Evolutionary conservation across 352 stramenopile genomes (phyloP), one percentile per base, ranked within the genome.

Genomic region (Globisporangium radiosum): DNA sequence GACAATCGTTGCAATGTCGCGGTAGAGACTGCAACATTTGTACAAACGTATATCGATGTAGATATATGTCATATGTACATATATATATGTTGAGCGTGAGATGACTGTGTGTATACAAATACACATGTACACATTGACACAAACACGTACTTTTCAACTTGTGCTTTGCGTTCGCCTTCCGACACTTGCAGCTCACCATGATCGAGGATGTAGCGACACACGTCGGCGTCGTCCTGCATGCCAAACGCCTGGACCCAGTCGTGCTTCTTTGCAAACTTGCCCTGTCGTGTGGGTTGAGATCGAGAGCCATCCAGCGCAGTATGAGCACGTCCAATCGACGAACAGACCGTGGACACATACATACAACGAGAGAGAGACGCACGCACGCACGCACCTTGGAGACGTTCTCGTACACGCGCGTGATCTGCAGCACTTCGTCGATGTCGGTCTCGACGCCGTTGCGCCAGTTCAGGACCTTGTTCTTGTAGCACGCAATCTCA

Each of bases 401-500:
- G 14, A 99, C 97, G 72, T 99, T 99, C 60, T 96, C 89, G 74
- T 99, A 99, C 47, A 99, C 90, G 49, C 88, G 91, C 47, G 87
- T 87, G 63, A 97, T 98, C 81, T 99, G 97, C 37, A 99, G 81
- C 43, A 99, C 97, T 79, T 99, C 97, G 57, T 95, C 92, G 47
- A 99, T 85, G 79, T 99, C 97, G 51, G 87, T 97, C 76, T 99
- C 97, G 42, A 99, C 87, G 55, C 97, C 94, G 72, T 98, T 97
- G 56, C 97, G 88, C 85, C 96, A 99, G 78, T 99, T 98, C 37
- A 99, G 78, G 38, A 98, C 94, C 74, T 99, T 99, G 86, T 99
- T 99, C 62, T 95, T 94, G 79, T 99, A 99, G 72, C 95, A 99
- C 11, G 97, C 97, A 55, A 99, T 96, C 76, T 99, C 97, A 71